These are phyloP conservation scores for Canavalia gladiata DNA, from an alignment of 306 rosid genomes.

Conservation along the genomic window DNA sequence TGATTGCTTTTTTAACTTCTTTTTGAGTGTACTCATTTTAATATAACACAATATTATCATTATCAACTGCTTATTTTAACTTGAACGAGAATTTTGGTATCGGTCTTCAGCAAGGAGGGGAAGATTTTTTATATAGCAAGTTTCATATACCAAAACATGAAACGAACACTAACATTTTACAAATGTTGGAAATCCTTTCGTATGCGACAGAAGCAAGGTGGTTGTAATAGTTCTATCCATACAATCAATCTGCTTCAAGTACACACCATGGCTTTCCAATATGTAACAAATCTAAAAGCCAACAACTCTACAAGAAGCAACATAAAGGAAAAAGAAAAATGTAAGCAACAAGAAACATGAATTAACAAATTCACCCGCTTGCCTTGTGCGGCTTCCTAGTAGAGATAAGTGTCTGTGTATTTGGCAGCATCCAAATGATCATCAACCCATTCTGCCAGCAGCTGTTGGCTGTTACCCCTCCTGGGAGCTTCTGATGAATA, in stretches of 20 bases:
- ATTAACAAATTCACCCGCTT: conserved; percentile 63
- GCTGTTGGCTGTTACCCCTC: conserved; percentile 38
- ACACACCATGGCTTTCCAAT: conserved; percentile 52
- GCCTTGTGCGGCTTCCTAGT: conserved; percentile 35
- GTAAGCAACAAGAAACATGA: conserved; percentile 61
- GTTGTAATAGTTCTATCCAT: conserved; percentile 41
- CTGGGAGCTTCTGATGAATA: conserved; percentile 29
- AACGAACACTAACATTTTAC: conserved; percentile 31
- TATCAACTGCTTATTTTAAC: no score
- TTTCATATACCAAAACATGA: not conserved
- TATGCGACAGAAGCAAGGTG: conserved; percentile 46
- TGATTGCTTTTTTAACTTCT: no score
- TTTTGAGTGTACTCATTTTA: no score
- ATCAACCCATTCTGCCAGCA: conserved; percentile 41
- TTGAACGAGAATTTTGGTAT: no score
- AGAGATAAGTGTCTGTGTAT: conserved; percentile 4
- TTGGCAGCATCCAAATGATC: conserved; percentile 46
- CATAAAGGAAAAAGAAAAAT: conserved; percentile 45
- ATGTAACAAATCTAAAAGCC: conserved; percentile 61
- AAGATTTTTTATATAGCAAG: no score
- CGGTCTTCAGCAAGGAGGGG: no score
- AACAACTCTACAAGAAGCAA: conserved; percentile 58
- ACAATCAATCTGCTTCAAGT: conserved; percentile 41
- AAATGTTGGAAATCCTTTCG: conserved; percentile 46
- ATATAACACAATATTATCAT: no score